Base-by-base conservation (phyloP, 305 asterid genomes). In the Nicotiana rustica region DNA sequence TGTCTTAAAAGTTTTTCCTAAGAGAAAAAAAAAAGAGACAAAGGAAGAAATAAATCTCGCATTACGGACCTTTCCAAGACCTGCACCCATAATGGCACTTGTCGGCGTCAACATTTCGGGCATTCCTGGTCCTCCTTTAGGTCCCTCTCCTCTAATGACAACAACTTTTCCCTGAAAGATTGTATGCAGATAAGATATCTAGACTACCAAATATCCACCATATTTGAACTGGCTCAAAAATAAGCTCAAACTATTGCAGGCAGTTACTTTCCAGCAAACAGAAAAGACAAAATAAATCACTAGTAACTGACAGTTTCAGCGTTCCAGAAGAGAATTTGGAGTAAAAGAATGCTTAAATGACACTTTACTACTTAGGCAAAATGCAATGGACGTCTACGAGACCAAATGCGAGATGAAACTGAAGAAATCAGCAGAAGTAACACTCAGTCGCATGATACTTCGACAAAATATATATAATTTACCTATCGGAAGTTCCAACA, bases 31-130 rank as follows among this genome's bases (percentile, higher is more conserved):
- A 64, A n/a, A 77, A 47, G 38, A 80, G 52, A 29, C 49, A 25
- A 36, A 13, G 29, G 36, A 38, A 59, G 35, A 77, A 36, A 52
- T 62, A 4, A 52, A 9, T 19, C 6, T 21, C 3, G 33, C 60
- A 21, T 35, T 60, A 56, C 88, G 31, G 82, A 94, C 99, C 97
- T 96, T 94, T 76, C 99, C 99, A 78, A 96, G 99, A 85, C 99
- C 99, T 15, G 99, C 99, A 1, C 99, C 99, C 97, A 96, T 91
- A 86, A 96, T 96, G 59, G 99, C 99, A 86, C 99, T 94, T 41
- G 99, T 96, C 78, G 99, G 99, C 75, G 99, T 96, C 75, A 96
- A 91, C 99, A 96, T 96, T 88, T 96, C 99, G 1, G 99, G 99
- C 99, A 96, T 96, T 61, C 99, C 99, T 5, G 99, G 98, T 59